Percentiles rank a stretch among this genome's conserved stretches.
These are phyloP conservation scores for Sporothrix inflata DNA, from an alignment of 2,329 filamentous ascomycete genomes.

Conservation along the genomic window DNA sequence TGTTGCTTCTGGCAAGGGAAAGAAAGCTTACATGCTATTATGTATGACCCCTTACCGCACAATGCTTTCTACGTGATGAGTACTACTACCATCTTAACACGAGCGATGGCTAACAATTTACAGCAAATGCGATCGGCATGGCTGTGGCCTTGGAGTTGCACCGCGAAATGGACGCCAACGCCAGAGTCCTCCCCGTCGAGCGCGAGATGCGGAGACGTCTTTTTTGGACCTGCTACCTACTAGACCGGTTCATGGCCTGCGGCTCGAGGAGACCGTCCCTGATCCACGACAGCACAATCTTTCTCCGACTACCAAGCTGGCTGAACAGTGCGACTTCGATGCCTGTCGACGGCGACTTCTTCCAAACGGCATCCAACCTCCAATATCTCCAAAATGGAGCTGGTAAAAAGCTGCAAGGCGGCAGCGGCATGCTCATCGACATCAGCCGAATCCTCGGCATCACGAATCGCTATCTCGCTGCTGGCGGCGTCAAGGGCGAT, in stretches of 20 bases:
- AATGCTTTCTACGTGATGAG: background rate
- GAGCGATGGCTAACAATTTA: constrained; percentile 41
- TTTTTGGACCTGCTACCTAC: constrained; percentile 87
- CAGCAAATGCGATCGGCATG: constrained; percentile 79
- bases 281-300: constrained; percentile 74
- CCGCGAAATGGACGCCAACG: constrained; percentile 68
- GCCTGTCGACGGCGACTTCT: constrained; percentile 76
- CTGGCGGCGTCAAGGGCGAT: constrained; percentile 84
- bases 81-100: background rate
- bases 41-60: constrained; percentile 52
- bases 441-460: constrained; percentile 81
- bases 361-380: constrained; percentile 76
- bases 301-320: constrained; percentile 77
- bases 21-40: constrained; percentile 84
- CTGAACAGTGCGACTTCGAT: constrained; percentile 63
- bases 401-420: constrained; percentile 69
- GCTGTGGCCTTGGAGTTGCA: constrained; percentile 80
- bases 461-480: constrained; percentile 81
- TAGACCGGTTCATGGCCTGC: constrained; percentile 81
- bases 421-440: constrained; percentile 80
- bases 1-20: constrained; percentile 76
- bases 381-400: constrained; percentile 71
- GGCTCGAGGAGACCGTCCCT: constrained; percentile 83
- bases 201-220: constrained; percentile 76
- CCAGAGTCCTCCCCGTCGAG: constrained; percentile 67